Percentiles rank a stretch among this genome's conserved stretches.
Conservation (phyloP, 2,329 filamentous ascomycete genomes). For the Neofusicoccum kwambonambiense region DNA sequence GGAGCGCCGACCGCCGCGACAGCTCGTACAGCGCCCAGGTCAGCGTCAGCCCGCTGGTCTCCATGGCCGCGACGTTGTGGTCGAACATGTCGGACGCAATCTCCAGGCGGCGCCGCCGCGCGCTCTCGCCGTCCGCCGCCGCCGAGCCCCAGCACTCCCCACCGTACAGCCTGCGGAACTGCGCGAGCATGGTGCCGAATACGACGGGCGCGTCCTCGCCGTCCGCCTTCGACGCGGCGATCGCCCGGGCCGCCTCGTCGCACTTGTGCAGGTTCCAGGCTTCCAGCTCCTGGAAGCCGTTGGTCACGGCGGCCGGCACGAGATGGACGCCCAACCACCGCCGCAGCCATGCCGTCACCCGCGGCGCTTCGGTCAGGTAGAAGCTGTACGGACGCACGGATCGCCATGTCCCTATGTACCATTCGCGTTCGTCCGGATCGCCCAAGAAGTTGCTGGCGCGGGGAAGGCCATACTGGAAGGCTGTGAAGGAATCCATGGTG, state of each 20-base stretch:
- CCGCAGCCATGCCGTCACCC: slow-evolving; percentile 53
- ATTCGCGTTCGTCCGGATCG: slow-evolving; percentile 53
- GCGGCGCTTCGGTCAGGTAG: slow-evolving; percentile 71
- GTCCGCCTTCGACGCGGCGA: neutral
- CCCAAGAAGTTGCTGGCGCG: slow-evolving; percentile 64
- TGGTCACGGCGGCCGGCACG: slow-evolving; percentile 65
- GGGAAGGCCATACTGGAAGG: slow-evolving; percentile 69
- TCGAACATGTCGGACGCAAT: slow-evolving; percentile 74
- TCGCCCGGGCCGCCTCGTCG: slow-evolving; percentile 32
- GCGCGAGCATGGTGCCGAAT: slow-evolving; percentile 51
- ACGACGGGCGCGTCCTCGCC: neutral
- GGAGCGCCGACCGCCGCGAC: slow-evolving; percentile 35
- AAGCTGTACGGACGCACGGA: slow-evolving; percentile 49
- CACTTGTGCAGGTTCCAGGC: slow-evolving; percentile 51
- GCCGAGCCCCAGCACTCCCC: neutral
- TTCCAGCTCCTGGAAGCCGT: slow-evolving; percentile 67
- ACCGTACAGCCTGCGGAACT: slow-evolving; percentile 48
- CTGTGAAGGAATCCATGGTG: slow-evolving; percentile 75
- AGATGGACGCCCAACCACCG: slow-evolving; percentile 54
- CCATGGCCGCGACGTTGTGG: slow-evolving; percentile 74
- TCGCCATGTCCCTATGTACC: slow-evolving; percentile 65
- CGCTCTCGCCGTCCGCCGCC: no score
- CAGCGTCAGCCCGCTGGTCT: slow-evolving; percentile 71
- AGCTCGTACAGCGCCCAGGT: slow-evolving; percentile 62
- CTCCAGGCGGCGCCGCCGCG: slow-evolving; percentile 28